Base-by-base conservation (phyloP, 306 rosid genomes). In the Amphicarpaea edgeworthii region DNA sequence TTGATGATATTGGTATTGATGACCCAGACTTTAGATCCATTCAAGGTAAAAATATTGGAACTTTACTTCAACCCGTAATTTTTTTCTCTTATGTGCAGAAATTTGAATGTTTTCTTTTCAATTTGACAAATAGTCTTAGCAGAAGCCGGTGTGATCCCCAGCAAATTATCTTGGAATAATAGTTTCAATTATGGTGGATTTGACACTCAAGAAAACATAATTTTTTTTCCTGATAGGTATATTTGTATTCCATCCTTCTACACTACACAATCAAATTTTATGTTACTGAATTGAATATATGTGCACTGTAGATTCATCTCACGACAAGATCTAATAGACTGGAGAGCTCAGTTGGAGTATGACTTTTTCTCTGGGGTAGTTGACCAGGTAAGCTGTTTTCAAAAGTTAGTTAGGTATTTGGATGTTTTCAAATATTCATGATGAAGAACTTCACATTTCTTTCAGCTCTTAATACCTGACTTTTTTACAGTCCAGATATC, bases 401-500 rank as follows among this genome's bases (percentile, higher is more conserved):
- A 42, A 23, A 41, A n/a, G 34, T 41, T 41, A n/a, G 34, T 41
- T 41, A 42, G 28, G 12, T 53, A 51, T 24, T 72, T 62, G 23
- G 28, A 62, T 45, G 62, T n/a, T 40, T 46, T 71, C 58, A 21
- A 46, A 28, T 74, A 23, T 40, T 37, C 68, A 78, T 45, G 54
- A 79, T 45, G 70, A 68, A 87, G 64, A 34, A 67, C 77, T 75
- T 81, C 38, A 59, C 83, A 53, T 78, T 89, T 70, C 42, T 79
- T 82, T 82, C 88, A 51, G 85, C 81, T 90, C 90, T 88, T 85
- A 87, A 86, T 83, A 87, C 83, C 90, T 93, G 95, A 89, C 93
- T 86, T 92, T 80, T 92, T 81, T 92, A 87, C 98, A 92, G 98
- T 95, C 93, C 98, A 95, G 97, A 84, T 90, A 81, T 88, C 91